phyloP scores from a whole-genome alignment of 2,329 filamentous ascomycete species.

The Colletotrichum theobromicola region DNA sequence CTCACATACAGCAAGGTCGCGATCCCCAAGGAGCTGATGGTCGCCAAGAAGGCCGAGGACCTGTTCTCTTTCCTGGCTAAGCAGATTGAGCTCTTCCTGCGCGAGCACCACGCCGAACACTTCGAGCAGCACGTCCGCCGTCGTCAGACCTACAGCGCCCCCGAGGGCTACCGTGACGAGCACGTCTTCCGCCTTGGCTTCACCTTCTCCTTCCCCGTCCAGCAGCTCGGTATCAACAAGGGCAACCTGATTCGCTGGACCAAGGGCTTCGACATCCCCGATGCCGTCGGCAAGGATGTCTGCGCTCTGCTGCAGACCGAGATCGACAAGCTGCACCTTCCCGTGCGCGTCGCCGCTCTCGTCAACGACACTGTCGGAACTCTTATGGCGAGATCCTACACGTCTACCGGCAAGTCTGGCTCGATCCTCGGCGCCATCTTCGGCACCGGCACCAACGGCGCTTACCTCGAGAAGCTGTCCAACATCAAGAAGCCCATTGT shows the following conservation, averaged over 20 bases:
- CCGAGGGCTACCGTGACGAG: constrained; percentile 68
- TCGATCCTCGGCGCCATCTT: constrained; percentile 97
- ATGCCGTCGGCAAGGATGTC: constrained; percentile 92
- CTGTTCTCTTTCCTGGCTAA: constrained; percentile 92
- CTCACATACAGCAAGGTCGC: constrained; percentile 91
- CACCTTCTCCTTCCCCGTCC: constrained; percentile 96
- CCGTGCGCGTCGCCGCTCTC: constrained; percentile 92
- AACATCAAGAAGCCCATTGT: constrained; percentile 81
- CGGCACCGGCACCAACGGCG: constrained; percentile 95
- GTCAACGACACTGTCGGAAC: constrained; percentile 99
- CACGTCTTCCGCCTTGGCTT: constrained; percentile 95
- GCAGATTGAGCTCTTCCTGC: constrained; percentile 89
- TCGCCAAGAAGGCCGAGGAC: constrained; percentile 82
- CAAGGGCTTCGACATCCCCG: constrained; percentile 97
- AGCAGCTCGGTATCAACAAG: constrained; percentile 94
- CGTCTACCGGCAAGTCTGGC: constrained; percentile 83
- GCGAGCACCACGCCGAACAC: constrained; percentile 85
- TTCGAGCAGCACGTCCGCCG: constrained; percentile 75
- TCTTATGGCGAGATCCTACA: constrained; percentile 96
- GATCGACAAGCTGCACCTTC: constrained; percentile 84
- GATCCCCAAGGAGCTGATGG: constrained; percentile 90
- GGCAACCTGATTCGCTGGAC: constrained; percentile 96
- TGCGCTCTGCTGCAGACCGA: constrained; percentile 88
- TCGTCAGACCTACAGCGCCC: constrained; percentile 64
- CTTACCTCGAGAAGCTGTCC: constrained; percentile 90